Evolutionary conservation across 495 filamentous ascomycete genomes (phyloP), one percentile per base, ranked within the genome.

Genomic region (Daldinia grandis): DNA sequence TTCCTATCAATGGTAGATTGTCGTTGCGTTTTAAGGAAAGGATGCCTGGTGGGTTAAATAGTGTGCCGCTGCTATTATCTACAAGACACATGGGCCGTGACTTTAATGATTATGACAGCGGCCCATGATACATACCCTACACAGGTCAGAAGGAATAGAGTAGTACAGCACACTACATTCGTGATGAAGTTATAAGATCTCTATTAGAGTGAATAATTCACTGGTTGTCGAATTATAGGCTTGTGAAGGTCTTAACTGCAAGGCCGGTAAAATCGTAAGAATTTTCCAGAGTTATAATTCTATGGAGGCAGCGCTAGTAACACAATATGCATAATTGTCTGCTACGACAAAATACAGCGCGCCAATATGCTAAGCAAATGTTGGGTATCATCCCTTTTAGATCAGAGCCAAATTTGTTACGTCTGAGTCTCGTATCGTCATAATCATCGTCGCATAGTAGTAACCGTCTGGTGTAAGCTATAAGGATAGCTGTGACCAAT

Each of bases 311-410:
- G 19, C 40, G 14, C 62, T 19, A 64, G 31, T 31, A 19, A 47
- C 53, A 33, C 31, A 66, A 50, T 30, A 58, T 42, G 55, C 25
- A 59, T 31, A 21, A 15, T 30, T 55, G 17, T 35, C 8, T 37
- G 19, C 54, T 28, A 53, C 19, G 19, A 25, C 24, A 37, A 19
- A 58, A 57, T 24, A 38, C 24, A 58, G 19, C 19, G 42, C 42
- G 19, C 9, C 19, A 59, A 64, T 12, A 31, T 21, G 27, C 10
- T 28, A 62, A 15, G 27, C 21, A 63, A 58, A 59, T 44, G 7
- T 47, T 28, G 59, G 55, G 62, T 70, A 70, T 57, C 31, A 31
- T 50, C 66, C 54, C 60, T 57, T 47, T 61, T 30, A 64, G 31
- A 24, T 56, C 38, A 30, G 64, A 38, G 37, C 35, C 56, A 31